Percentiles rank a stretch among this genome's conserved stretches.
These are phyloP conservation scores for Phytophthora aleatoria DNA, from an alignment of 352 stramenopile genomes.

Conservation along the genomic window DNA sequence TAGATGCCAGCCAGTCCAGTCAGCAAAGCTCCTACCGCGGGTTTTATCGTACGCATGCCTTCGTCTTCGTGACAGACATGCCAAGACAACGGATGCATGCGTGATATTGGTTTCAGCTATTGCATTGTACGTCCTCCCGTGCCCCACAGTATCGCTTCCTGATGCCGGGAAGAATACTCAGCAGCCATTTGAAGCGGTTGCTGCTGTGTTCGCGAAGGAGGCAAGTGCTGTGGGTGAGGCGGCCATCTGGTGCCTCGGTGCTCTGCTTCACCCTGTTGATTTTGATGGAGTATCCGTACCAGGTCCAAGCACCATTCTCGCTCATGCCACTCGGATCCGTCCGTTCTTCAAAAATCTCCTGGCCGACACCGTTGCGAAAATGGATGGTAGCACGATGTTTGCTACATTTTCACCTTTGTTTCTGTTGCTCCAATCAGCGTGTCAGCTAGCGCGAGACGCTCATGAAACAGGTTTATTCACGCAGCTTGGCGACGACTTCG, in stretches of 20 bases:
- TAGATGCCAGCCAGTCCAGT: constrained; percentile 44
- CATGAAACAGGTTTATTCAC: constrained; percentile 28
- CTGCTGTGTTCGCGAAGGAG: constrained; percentile 45
- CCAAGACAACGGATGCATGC: constrained; percentile 59
- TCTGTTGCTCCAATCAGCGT: constrained; percentile 48
- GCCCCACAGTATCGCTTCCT: constrained; percentile 14
- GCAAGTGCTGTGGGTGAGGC: constrained; percentile 50
- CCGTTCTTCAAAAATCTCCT: constrained; percentile 47
- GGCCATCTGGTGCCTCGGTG: constrained; percentile 54
- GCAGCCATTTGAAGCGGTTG: constrained; percentile 38
- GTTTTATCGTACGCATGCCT: constrained; percentile 50
- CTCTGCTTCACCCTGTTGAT: constrained; percentile 49
- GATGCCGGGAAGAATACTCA: constrained; percentile 3
- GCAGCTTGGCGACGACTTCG: constrained; percentile 38
- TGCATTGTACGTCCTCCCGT: constrained; percentile 51
- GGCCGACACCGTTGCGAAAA: constrained; percentile 39
- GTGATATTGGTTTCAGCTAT: constrained; percentile 58
- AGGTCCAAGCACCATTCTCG: constrained; percentile 25
- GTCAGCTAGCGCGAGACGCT: constrained; percentile 38
- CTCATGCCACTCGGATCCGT: constrained; percentile 41
- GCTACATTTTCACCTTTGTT: constrained; percentile 51
- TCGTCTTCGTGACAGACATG: constrained; percentile 61
- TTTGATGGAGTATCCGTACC: constrained; percentile 54
- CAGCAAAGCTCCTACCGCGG: constrained; percentile 45
- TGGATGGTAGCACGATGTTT: constrained; percentile 57